These are phyloP conservation scores for Entomortierella lignicola DNA, from an alignment of 192 early-diverging fungal species.

Conservation along the genomic window DNA sequence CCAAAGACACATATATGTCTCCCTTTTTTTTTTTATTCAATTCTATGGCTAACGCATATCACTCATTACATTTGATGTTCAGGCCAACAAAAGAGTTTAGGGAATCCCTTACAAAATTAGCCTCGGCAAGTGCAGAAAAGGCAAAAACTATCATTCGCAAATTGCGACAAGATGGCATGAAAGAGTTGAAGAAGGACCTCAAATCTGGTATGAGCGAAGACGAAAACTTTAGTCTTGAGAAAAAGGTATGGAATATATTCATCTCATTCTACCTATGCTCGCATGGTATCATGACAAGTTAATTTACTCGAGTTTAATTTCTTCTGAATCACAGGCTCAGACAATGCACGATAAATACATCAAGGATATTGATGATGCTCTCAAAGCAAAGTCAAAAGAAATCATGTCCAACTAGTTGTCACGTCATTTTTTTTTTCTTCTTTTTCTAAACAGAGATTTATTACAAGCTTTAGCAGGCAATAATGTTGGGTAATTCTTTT, in stretches of 20 bases:
- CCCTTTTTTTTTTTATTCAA: too few species aligned
- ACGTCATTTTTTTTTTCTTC: not conserved
- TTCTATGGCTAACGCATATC: too few species aligned
- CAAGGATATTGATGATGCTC: conserved; percentile 69
- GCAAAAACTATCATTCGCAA: conserved; percentile 74
- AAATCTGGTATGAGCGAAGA: conserved; percentile 67
- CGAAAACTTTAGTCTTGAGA: conserved; percentile 66
- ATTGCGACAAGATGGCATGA: conserved; percentile 78
- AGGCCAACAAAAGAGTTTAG: conserved; percentile 82
- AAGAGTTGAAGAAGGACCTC: conserved; percentile 74
- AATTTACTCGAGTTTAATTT: not conserved
- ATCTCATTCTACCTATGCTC: not conserved
- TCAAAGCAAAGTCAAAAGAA: conserved; percentile 78
- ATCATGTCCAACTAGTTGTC: conserved; percentile 56
- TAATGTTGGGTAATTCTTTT: not conserved
- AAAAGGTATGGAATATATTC: conserved; percentile 55
- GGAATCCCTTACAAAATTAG: conserved; percentile 74
- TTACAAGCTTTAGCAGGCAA: conserved; percentile 10
- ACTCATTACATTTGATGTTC: too few species aligned
- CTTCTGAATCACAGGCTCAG: conserved; percentile 70
- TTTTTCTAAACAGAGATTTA: conserved; percentile 14
- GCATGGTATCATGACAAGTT: not conserved
- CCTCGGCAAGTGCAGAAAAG: conserved; percentile 71
- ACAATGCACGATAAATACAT: conserved; percentile 71
- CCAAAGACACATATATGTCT: too few species aligned